Evolutionary conservation across 176 grass and related monocot genomes (phyloP).

Genomic region (Phoenix roebelenii): DNA sequence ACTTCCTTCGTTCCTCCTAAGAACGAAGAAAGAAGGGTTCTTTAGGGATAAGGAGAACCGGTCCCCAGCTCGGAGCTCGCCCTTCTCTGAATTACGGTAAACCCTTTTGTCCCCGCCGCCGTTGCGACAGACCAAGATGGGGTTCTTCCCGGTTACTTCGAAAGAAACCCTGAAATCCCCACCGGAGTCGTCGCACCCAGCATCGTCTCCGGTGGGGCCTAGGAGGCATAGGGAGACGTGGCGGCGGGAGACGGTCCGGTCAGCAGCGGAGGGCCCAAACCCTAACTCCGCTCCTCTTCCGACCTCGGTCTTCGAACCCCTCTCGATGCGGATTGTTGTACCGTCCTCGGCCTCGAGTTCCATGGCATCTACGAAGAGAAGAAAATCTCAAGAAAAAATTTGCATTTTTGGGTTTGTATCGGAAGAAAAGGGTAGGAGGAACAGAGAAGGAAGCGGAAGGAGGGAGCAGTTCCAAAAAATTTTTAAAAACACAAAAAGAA

Average conservation of each 20-base stretch:
- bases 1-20: conserved; percentile 8
- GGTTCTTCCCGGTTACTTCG: conserved; percentile 64
- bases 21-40: conserved; percentile 48
- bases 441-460: no score
- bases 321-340: no score
- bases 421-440: no score
- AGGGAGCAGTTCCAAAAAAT: no score
- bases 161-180: conserved; percentile 22
- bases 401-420: no score
- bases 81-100: conserved; percentile 41
- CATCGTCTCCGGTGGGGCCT: background rate
- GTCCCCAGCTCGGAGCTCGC: conserved; percentile 46
- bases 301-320: background rate
- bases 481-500: no score
- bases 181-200: background rate
- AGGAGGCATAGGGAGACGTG: conserved; percentile 31
- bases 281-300: conserved; percentile 4
- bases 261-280: background rate
- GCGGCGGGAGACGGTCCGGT: no score
- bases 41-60: conserved; percentile 49
- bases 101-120: conserved; percentile 1
- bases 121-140: conserved; percentile 30
- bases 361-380: conserved; percentile 3
- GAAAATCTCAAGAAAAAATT: no score
- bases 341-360: conserved; percentile 7